Percentiles rank a stretch among this genome's conserved stretches.
phyloP scores from a whole-genome alignment of 306 rosid species.

The Vicia villosa region DNA sequence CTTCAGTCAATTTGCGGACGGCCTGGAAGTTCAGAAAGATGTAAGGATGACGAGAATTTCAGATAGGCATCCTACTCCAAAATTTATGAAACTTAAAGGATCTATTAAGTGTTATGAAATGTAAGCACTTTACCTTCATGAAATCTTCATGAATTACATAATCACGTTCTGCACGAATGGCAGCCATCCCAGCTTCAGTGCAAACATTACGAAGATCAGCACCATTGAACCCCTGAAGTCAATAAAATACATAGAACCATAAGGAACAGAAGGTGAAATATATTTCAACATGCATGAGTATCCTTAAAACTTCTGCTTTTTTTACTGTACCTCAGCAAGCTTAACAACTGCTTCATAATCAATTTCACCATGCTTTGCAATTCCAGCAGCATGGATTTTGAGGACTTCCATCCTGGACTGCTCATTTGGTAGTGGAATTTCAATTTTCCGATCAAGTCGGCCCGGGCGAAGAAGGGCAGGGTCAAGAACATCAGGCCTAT shows the following conservation, averaged over 20 bases:
- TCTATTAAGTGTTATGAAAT: slow-evolving; percentile 1
- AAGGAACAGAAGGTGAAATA: not conserved
- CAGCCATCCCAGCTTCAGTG: slow-evolving; percentile 38
- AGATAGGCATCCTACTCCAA: not conserved
- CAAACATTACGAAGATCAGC: slow-evolving; percentile 38
- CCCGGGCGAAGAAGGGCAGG: slow-evolving; percentile 37
- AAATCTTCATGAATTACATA: slow-evolving; percentile 34
- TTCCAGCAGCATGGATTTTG: slow-evolving; percentile 27
- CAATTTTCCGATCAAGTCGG: slow-evolving; percentile 23
- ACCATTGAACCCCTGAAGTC: slow-evolving; percentile 34
- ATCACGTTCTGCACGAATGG: slow-evolving; percentile 32
- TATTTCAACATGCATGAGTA: not conserved
- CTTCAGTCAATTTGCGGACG: slow-evolving; percentile 68
- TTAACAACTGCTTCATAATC: slow-evolving; percentile 34
- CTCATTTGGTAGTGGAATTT: slow-evolving; percentile 32
- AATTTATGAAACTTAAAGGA: not conserved
- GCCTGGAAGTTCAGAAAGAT: slow-evolving; percentile 49
- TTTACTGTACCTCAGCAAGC: slow-evolving; percentile 28
- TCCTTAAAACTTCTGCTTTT: slow-evolving; percentile 6
- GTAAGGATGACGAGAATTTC: not conserved
- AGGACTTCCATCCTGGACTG: slow-evolving; percentile 36
- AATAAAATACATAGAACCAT: not conserved
- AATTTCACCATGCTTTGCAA: slow-evolving; percentile 34
- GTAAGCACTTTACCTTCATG: slow-evolving; percentile 27
- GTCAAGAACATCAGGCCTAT: slow-evolving; percentile 34